Base-by-base conservation (phyloP, 768 basidiomycete species). In the Gymnopilus junonius region DNA sequence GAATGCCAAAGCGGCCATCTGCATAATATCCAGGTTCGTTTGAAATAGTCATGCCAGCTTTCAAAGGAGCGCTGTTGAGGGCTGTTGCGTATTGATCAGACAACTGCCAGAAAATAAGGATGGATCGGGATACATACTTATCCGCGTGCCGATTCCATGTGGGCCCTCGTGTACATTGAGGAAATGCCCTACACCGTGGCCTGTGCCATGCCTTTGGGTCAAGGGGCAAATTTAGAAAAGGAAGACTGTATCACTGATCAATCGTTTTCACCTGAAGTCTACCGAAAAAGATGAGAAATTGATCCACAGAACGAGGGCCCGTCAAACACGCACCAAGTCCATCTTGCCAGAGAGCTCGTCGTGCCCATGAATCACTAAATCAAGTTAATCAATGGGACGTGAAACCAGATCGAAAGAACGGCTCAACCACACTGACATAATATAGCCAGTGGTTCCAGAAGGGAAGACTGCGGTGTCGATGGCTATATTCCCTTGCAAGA, bases 21-120 rank as follows among this genome's bases (percentile, higher is more conserved):
- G 87, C 88, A 73, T 97, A 97, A 74, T 91, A 97, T 8, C 95
- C 95, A 1, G 95, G 95, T 67, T 97, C 95, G 70, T 98, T 97
- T 0, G 94, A 95, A 25, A 98, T 81, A 0, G 94, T 94, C 92
- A 95, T 94, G 8, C 95, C 94, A 5, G 85, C 80, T 71, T 93
- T 92, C 61, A 98, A 75, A 0, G 90, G 72, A 0, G 87, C 85
- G 40, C 74, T 87, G 74, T 95, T 94, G 73, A 88, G 88, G 0
- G 82, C 89, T 87, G 55, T 20, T 15, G 21, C 21, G 17, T 12
- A 1, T 27, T 10, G 55, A 12, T 59, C 40, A 64, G 58, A 25
- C 1, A n/a, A 34, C 15, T 2, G 37, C n/a, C n/a, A 42, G 17
- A 20, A 29, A 32, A 20, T 40, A 58, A 20, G n/a, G 27, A 12